These are phyloP conservation scores for Penicillium frequentans DNA, from an alignment of 2,329 filamentous ascomycete genomes.

Conservation along the genomic window DNA sequence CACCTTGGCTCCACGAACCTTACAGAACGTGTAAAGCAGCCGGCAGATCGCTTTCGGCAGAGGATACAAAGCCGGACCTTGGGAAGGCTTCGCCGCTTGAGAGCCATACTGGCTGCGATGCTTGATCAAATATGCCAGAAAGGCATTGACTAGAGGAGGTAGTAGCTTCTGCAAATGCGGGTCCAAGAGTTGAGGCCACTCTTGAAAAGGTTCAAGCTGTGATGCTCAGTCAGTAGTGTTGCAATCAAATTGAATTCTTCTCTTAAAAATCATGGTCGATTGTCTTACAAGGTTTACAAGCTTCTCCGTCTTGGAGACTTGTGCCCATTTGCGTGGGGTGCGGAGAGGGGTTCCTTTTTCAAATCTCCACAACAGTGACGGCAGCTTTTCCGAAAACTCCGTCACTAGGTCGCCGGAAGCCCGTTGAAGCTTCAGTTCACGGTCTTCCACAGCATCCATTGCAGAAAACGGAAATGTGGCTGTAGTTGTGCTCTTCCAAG, in stretches of 20 bases:
- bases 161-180: conserved; percentile 75
- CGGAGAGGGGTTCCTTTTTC: conserved; percentile 23
- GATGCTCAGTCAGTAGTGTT: background rate
- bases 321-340: conserved; percentile 41
- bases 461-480: conserved; percentile 4
- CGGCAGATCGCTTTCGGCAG: conserved; percentile 71
- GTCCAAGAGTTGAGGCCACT: conserved; percentile 91
- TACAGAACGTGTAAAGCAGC: conserved; percentile 87
- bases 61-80: conserved; percentile 44
- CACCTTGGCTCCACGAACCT: conserved; percentile 90
- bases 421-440: conserved; percentile 48
- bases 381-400: conserved; percentile 44
- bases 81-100: conserved; percentile 32
- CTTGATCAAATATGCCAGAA: conserved; percentile 63
- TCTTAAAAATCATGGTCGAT: background rate
- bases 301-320: conserved; percentile 37
- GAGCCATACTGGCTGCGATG: conserved; percentile 44
- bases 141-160: conserved; percentile 71
- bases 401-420: conserved; percentile 45
- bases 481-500: conserved; percentile 4
- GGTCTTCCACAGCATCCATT: conserved; percentile 48
- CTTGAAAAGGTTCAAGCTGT: conserved; percentile 84
- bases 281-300: conserved; percentile 41
- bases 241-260: background rate
- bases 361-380: conserved; percentile 42